Evolutionary conservation across 768 basidiomycete genomes (phyloP).

Genomic region (Hygrophorus russula): DNA sequence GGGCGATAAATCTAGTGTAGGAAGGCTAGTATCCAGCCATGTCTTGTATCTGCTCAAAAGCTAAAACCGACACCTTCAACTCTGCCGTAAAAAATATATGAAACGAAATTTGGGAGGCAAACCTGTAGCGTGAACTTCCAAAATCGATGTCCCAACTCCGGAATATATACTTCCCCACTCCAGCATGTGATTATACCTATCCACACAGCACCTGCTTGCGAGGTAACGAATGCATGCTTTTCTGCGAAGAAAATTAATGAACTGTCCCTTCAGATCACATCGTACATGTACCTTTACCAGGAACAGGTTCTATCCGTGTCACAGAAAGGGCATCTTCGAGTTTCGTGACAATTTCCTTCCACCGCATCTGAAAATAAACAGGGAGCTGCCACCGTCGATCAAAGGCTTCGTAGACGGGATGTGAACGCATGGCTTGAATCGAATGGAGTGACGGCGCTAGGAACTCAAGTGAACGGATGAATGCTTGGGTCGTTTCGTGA

Average conservation of each 20-base stretch:
- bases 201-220: constrained; percentile 62
- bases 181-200: constrained; percentile 70
- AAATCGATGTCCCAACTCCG: constrained; percentile 73
- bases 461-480: constrained; percentile 72
- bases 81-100: not conserved
- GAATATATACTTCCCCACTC: constrained; percentile 79
- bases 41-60: constrained; percentile 69
- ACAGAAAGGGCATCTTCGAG: constrained; percentile 58
- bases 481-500: constrained; percentile 73
- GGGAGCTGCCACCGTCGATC: constrained; percentile 90
- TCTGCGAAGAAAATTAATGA: constrained; percentile 12
- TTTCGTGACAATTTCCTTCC: constrained; percentile 82
- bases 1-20: constrained; percentile 26
- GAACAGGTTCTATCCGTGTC: constrained; percentile 23
- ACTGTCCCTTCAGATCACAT: constrained; percentile 6
- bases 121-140: constrained; percentile 92
- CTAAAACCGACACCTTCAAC: constrained; percentile 24
- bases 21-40: constrained; percentile 54
- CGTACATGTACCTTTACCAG: constrained; percentile 24
- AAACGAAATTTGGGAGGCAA: not conserved
- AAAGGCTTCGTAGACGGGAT: constrained; percentile 62
- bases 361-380: constrained; percentile 92
- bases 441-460: constrained; percentile 68
- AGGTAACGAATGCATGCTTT: constrained; percentile 34
- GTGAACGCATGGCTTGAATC: constrained; percentile 59